Base-by-base conservation (phyloP, 345 rosid genomes). In the Eucalyptus pauciflora region DNA sequence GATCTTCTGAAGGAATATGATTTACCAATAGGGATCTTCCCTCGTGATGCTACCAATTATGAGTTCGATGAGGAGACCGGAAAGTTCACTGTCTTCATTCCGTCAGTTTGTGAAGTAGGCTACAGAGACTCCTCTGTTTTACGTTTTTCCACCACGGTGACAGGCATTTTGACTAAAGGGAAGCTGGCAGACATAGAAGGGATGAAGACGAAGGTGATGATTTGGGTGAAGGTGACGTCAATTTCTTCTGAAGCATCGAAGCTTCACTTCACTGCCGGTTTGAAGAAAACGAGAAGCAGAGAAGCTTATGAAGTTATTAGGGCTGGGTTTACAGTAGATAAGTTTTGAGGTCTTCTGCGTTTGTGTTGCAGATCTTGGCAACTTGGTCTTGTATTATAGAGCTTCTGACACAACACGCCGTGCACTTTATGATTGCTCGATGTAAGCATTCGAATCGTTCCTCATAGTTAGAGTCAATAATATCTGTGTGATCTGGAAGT, bases 11-110 rank as follows among this genome's bases (percentile, higher is more conserved):
- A 96, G 94, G 97, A 97, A 88, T 93, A 95, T 90, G 96, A 95
- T 86, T 89, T 98, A 89, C 95, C 99, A 2, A 89, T 94, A 27
- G 99, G 99, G 90, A 96, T 98, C 90, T 98, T 98, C 90, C 99
- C 99, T 31, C 94, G 95, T 48, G 99, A 98, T 89, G 97, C 99
- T 43, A 98, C 98, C 83, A 97, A 97, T 92, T 98, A 98, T 4
- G 99, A 98, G 94, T 98, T 98, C 91, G 93, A 96, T 76, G 99
- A 95, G 92, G 98, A 96, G 90, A 97, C 98, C 0, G 90, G 94
- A 89, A 96, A 94, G 92, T 92, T 98, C 29, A 94, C 94, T 31
- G 99, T 98, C 71, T 95, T 93, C 90, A 94, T 98, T 87, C 99
- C 99, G 1, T 86, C 94, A 80, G 88, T 94, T 54, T 96, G 98